Base-by-base conservation (phyloP, 495 filamentous ascomycete species). In the Clavariopsis aquatica region DNA sequence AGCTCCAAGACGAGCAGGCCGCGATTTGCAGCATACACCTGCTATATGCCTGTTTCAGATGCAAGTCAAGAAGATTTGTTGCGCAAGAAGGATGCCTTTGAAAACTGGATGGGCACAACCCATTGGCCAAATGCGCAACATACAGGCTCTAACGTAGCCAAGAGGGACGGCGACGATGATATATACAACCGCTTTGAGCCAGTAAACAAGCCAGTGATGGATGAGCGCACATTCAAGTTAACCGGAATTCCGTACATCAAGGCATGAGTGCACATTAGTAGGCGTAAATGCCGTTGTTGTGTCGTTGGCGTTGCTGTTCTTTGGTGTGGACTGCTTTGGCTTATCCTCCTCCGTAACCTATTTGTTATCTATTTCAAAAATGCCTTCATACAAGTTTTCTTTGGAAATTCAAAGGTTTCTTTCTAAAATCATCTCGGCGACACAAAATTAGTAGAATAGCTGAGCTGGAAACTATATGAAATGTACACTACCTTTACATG, bases 171-270 rank as follows among this genome's bases (percentile, higher is more conserved):
- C 9, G 31, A 34, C 9, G 52, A 56, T 15, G 52, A 56, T 19
- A 9, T 28, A 15, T 28, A 56, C 52, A 56, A 56, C 19, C 52
- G 52, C 12, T 56, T 56, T 20, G 52, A 56, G 23, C 52, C 52
- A 24, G 23, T 34, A 5, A 56, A 56, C 52, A 56, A 56, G 31
- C 52, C 52, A 28, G 52, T 56, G 2, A 4, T 56, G 52, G 52
- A 56, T 56, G 52, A 56, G 31, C 26, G 52, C n/a, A 56, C 52
- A 20, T 56, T 56, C 52, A 56, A 56, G 19, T 24, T 56, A 28
- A 56, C 52, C 3, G 52, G 52, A 9, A 56, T 56, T 36, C 52
- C 52, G 31, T 56, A 56, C 29, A 56, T 56, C 31, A 41, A 56
- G 23, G 52, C 29, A 7, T 56, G 12, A n/a, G n/a, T n/a, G n/a